Evolutionary conservation across 176 grass and related monocot genomes (phyloP).

Genomic region (Stipa capillata): DNA sequence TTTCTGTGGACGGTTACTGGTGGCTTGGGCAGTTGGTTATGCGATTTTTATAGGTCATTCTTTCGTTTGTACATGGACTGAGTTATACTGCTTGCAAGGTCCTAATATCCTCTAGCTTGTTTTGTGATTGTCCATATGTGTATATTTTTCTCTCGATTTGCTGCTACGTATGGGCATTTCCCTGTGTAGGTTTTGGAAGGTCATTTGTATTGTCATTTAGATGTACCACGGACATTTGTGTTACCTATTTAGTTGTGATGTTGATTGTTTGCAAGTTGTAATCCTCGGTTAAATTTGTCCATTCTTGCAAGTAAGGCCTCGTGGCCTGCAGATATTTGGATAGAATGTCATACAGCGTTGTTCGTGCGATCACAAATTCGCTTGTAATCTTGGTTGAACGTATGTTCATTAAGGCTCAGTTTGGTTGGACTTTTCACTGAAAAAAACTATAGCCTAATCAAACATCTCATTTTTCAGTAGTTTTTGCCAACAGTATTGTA

Average conservation of each 20-base stretch:
- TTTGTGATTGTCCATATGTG: conserved; percentile 45
- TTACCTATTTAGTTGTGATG: conserved; percentile 13
- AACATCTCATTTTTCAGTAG: no score
- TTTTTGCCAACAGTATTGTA: no score
- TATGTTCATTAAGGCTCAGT: no score
- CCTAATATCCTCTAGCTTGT: conserved; percentile 28
- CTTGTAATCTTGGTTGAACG: no score
- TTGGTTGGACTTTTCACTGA: no score
- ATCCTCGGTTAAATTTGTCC: neutral
- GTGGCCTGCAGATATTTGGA: neutral
- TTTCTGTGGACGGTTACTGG: conserved; percentile 21
- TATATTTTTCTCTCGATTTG: conserved; percentile 32
- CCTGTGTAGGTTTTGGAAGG: conserved; percentile 24
- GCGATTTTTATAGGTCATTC: conserved; percentile 59
- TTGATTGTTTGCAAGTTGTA: no score
- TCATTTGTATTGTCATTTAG: neutral
- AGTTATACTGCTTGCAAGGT: conserved; percentile 36
- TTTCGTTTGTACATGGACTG: conserved; percentile 74
- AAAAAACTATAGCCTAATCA: no score
- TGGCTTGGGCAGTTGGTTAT: conserved; percentile 34
- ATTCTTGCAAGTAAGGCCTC: neutral
- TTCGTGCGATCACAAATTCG: no score
- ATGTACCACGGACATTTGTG: conserved; percentile 22
- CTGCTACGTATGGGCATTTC: conserved; percentile 11
- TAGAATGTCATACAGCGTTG: no score